Base-by-base conservation (phyloP, 495 filamentous ascomycete genomes). In the Cryomyces antarcticus region DNA sequence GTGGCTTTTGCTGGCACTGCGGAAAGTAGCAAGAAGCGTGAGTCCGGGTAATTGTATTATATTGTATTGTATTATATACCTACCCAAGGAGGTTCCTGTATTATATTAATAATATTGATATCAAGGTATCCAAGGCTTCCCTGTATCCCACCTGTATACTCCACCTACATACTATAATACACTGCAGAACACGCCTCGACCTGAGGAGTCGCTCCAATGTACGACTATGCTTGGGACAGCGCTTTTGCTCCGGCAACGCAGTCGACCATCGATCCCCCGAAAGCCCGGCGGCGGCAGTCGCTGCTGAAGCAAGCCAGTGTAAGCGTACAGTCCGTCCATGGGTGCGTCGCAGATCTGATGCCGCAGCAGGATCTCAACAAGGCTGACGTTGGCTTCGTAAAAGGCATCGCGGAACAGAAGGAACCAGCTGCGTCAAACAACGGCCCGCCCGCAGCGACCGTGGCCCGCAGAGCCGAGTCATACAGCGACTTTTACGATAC, bases 151-250 rank as follows among this genome's bases (percentile, higher is more conserved):
- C n/a, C n/a, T n/a, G n/a, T n/a, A n/a, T 24, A 24, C 17, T 24
- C 17, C 17, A 24, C 17, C 17, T 24, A 24, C 17, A 24, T 24
- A 24, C 17, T 24, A 24, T 2, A 24, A 24, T n/a, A n/a, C 17
- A 24, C 17, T 24, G 17, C 17, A 24, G 17, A 24, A 1, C 17
- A 24, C 17, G 17, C 17, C 17, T 24, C 17, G 17, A 2, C 17
- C 17, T 24, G 17, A 24, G 17, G 17, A 24, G 17, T 24, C 17
- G 17, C 17, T 2, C 17, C 17, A 2, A 81, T 80, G 77, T 82
- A 80, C 61, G 79, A 83, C 55, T 78, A 82, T 52, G 69, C 75
- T 6, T 84, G 78, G 71, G 78, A 82, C 58, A 73, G 67, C 45
- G 52, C 57, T 45, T 71, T 77, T 50, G 71, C 76, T 28, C 69